phyloP scores from a whole-genome alignment of 768 basidiomycete genomes.

The Collybia mongolica region DNA sequence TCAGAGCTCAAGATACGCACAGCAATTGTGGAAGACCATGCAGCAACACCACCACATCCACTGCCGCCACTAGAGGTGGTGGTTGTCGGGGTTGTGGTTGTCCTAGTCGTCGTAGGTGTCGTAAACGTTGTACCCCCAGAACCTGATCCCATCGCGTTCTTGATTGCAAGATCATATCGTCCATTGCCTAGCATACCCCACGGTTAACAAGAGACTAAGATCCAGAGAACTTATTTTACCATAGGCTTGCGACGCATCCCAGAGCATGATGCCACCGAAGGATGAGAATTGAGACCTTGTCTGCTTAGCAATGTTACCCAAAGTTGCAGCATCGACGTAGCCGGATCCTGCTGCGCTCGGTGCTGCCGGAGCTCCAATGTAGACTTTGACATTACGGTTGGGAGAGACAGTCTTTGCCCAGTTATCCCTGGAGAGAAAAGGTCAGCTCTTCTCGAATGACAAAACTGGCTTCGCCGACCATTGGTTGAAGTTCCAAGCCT shows the following conservation, averaged over 20 bases:
- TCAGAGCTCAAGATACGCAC: conserved; percentile 24
- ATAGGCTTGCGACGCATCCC: conserved; percentile 38
- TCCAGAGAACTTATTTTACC: conserved; percentile 19
- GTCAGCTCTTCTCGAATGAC: background rate
- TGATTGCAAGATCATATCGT: conserved; percentile 39
- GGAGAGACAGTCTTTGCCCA: conserved; percentile 56
- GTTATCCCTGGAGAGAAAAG: conserved; percentile 35
- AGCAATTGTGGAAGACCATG: conserved; percentile 36
- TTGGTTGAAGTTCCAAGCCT: conserved; percentile 47
- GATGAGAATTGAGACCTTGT: conserved; percentile 47
- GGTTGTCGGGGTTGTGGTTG: conserved; percentile 6
- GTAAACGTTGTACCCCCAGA: conserved; percentile 9
- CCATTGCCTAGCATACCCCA: conserved; percentile 27
- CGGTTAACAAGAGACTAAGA: background rate
- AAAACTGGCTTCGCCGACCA: conserved; percentile 30
- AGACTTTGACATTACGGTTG: conserved; percentile 53
- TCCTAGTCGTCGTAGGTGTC: conserved; percentile 16
- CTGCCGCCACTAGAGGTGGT: conserved; percentile 16
- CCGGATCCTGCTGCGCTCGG: conserved; percentile 50
- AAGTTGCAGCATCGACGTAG: conserved; percentile 44
- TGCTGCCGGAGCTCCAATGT: conserved; percentile 55
- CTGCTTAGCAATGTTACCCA: conserved; percentile 35
- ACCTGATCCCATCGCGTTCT: conserved; percentile 34
- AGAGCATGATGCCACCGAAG: conserved; percentile 51
- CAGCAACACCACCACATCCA: conserved; percentile 39